phyloP scores from a whole-genome alignment of 2,329 filamentous ascomycete species.

The Cladosporium cucumerinum region DNA sequence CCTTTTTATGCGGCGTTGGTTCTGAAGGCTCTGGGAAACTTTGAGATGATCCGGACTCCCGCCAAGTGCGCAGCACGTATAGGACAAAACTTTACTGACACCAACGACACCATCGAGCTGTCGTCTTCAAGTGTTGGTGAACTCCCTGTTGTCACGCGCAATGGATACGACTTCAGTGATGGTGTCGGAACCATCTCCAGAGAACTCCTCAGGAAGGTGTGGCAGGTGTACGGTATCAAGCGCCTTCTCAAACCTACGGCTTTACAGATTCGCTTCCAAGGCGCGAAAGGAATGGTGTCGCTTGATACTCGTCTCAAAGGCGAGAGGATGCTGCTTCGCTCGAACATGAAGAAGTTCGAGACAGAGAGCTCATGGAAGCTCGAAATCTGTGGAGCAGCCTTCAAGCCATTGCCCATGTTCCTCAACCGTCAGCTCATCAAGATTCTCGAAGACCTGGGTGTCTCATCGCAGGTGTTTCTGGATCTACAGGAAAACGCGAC shows the following conservation, averaged over 20 bases:
- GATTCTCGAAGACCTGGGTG: slow-evolving; percentile 75
- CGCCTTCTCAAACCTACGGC: slow-evolving; percentile 55
- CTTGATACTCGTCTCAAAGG: slow-evolving; percentile 61
- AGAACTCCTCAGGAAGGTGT: slow-evolving; percentile 58
- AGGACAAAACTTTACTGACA: slow-evolving; percentile 66
- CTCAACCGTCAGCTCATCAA: slow-evolving; percentile 82
- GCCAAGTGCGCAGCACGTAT: slow-evolving; percentile 59
- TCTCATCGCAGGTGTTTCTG: slow-evolving; percentile 58
- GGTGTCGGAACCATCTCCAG: slow-evolving; percentile 72
- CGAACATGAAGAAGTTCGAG: slow-evolving; percentile 77
- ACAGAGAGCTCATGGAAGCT: slow-evolving; percentile 55
- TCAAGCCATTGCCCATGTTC: slow-evolving; percentile 63
- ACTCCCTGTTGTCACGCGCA: slow-evolving; percentile 55
- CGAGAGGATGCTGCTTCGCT: slow-evolving; percentile 58
- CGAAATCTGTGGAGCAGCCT: slow-evolving; percentile 69
- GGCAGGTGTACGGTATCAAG: slow-evolving; percentile 50
- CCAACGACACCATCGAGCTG: slow-evolving; percentile 59
- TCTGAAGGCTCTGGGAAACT: slow-evolving; percentile 48
- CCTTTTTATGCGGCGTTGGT: slow-evolving; percentile 38
- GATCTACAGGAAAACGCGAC: slow-evolving; percentile 63
- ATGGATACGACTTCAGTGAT: slow-evolving; percentile 67
- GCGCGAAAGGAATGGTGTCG: slow-evolving; percentile 75
- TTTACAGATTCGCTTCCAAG: slow-evolving; percentile 70
- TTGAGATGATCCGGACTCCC: slow-evolving; percentile 50
- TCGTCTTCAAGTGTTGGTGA: slow-evolving; percentile 31